These are phyloP conservation scores for Xylaria acuta DNA, from an alignment of 495 filamentous ascomycete species.

Conservation along the genomic window DNA sequence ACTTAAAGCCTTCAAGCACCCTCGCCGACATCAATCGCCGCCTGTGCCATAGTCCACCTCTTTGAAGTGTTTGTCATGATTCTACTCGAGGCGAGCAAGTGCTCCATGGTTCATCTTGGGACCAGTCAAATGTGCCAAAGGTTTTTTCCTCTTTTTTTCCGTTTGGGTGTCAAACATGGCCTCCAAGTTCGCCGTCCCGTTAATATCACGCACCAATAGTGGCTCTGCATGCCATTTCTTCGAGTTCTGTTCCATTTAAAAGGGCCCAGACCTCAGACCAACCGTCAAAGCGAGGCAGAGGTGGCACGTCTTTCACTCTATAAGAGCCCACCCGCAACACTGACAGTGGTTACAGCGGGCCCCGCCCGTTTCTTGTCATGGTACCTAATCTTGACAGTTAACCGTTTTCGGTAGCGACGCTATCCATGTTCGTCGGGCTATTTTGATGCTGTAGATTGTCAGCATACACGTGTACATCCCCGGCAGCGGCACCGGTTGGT, in stretches of 20 bases:
- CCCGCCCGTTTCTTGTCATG: slow-evolving; percentile 13
- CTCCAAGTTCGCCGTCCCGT: background rate
- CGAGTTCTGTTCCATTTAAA: slow-evolving; percentile 1
- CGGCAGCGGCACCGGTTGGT: slow-evolving; percentile 29
- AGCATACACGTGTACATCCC: slow-evolving; percentile 14
- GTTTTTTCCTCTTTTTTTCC: background rate
- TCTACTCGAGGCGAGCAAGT: background rate
- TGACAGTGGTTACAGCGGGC: background rate
- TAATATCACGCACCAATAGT: background rate
- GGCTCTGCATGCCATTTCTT: background rate
- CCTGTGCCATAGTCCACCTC: background rate
- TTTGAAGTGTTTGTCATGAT: background rate
- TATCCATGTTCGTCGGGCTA: slow-evolving; percentile 22
- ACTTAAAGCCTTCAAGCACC: slow-evolving; percentile 5
- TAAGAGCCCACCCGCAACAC: slow-evolving; percentile 2
- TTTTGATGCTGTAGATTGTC: slow-evolving; percentile 16
- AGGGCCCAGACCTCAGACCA: slow-evolving; percentile 11
- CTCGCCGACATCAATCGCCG: slow-evolving; percentile 3
- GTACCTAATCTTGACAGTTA: slow-evolving; percentile 13
- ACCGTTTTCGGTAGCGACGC: slow-evolving; percentile 13
- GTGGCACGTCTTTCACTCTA: slow-evolving; percentile 2
- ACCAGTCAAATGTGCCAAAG: background rate
- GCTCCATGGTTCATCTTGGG: background rate
- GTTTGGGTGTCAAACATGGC: background rate
- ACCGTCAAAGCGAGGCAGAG: background rate